Evolutionary conservation across 257 asterid species (phyloP).

Genomic region (Eucommia ulmoides): DNA sequence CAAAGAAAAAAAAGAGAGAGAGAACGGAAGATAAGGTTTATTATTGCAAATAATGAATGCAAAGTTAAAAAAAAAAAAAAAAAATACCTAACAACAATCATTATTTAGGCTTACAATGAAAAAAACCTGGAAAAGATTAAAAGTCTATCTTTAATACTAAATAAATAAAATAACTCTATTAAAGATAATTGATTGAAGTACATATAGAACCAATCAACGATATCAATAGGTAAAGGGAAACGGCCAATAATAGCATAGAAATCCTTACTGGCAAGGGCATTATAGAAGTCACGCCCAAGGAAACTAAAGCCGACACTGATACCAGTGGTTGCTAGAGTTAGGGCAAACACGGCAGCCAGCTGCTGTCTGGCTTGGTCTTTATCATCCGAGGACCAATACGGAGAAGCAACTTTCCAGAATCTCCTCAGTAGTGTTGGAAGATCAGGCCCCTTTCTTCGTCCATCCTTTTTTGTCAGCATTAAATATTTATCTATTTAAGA

Average conservation of each 20-base stretch:
- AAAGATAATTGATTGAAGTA: too few species aligned
- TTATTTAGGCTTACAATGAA: too few species aligned
- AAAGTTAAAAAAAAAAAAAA: too few species aligned
- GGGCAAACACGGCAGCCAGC: slow-evolving; percentile 77
- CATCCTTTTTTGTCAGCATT: slow-evolving; percentile 15
- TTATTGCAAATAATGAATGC: too few species aligned
- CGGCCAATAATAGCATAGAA: neutral
- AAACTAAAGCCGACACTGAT: slow-evolving; percentile 85
- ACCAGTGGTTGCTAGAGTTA: slow-evolving; percentile 86
- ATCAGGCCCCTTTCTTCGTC: slow-evolving; percentile 29
- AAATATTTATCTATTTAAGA: neutral
- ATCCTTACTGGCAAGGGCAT: slow-evolving; percentile 80
- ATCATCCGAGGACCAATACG: slow-evolving; percentile 86
- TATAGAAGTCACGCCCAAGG: slow-evolving; percentile 87
- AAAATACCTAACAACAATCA: too few species aligned
- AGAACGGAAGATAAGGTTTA: too few species aligned
- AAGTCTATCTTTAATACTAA: too few species aligned
- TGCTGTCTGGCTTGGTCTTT: slow-evolving; percentile 55
- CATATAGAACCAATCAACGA: too few species aligned
- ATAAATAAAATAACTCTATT: too few species aligned
- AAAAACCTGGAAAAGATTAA: too few species aligned
- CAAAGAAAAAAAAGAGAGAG: too few species aligned
- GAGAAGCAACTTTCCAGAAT: slow-evolving; percentile 86
- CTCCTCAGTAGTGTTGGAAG: slow-evolving; percentile 40
- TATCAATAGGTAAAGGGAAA: too few species aligned